phyloP scores from a whole-genome alignment of 2,329 filamentous ascomycete genomes.

The Curvularia eragrostidis region DNA sequence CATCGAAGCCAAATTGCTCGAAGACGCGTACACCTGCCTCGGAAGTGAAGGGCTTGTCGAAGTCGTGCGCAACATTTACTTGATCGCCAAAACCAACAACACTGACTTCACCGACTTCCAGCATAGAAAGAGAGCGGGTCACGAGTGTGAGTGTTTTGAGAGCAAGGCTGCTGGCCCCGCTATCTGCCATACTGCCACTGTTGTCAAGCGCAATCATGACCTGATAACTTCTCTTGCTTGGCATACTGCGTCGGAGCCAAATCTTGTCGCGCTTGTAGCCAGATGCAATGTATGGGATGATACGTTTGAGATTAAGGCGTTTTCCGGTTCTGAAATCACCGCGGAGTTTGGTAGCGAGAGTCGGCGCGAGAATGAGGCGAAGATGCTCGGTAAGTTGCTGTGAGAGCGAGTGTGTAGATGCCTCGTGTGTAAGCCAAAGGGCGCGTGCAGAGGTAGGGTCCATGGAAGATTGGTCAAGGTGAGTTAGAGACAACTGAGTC shows the following conservation, averaged over 20 bases:
- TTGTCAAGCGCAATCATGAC: slow-evolving; percentile 98
- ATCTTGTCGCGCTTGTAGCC: slow-evolving; percentile 99
- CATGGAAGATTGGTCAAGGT: slow-evolving; percentile 59
- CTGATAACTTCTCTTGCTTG: slow-evolving; percentile 93
- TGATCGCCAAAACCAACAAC: slow-evolving; percentile 87
- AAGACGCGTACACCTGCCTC: slow-evolving; percentile 85
- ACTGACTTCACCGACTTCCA: slow-evolving; percentile 93
- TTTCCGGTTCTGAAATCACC: slow-evolving; percentile 98
- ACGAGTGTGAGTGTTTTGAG: slow-evolving; percentile 95
- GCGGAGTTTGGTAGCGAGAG: slow-evolving; percentile 92
- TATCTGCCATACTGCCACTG: slow-evolving; percentile 90
- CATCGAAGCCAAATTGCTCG: slow-evolving; percentile 82
- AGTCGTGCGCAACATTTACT: slow-evolving; percentile 84
- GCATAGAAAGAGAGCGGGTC: slow-evolving; percentile 83
- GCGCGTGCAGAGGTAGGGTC: slow-evolving; percentile 67
- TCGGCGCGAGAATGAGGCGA: slow-evolving; percentile 92
- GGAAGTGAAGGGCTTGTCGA: slow-evolving; percentile 79
- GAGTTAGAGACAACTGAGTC: slow-evolving; percentile 74
- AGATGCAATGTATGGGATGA: slow-evolving; percentile 98
- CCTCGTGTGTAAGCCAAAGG: slow-evolving; percentile 86
- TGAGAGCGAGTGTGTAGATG: slow-evolving; percentile 82
- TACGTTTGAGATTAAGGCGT: slow-evolving; percentile 97
- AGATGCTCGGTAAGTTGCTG: slow-evolving; percentile 92
- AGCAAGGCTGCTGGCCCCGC: slow-evolving; percentile 76
- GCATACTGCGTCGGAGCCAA: slow-evolving; percentile 94